phyloP scores from a whole-genome alignment of 2,329 filamentous ascomycete species.

The Penicillium occitanis region DNA sequence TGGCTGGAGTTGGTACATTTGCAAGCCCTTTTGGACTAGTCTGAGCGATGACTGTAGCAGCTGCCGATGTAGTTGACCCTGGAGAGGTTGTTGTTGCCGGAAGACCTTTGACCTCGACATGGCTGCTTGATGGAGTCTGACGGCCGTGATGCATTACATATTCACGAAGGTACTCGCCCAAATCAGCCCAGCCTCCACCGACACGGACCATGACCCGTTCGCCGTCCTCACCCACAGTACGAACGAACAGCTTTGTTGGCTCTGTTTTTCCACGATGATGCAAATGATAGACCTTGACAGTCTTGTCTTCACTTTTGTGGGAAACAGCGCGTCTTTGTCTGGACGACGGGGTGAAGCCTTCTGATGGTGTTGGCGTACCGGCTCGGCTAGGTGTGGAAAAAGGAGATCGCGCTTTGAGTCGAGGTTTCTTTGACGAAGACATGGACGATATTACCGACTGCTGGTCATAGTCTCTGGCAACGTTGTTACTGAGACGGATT shows the following conservation, averaged over 20 bases:
- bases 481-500: conserved; percentile 67
- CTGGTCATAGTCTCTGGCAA: conserved; percentile 38
- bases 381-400: conserved; percentile 43
- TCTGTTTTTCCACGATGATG: conserved; percentile 78
- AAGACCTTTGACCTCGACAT: conserved; percentile 57
- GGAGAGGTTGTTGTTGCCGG: conserved; percentile 35
- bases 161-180: conserved; percentile 90
- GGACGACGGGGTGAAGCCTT: conserved; percentile 64
- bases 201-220: conserved; percentile 98
- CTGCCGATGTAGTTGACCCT: conserved; percentile 29
- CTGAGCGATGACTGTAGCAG: conserved; percentile 34
- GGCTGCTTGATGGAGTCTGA: conserved; percentile 58
- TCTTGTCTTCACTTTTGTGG: conserved; percentile 56
- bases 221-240: conserved; percentile 82
- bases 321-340: conserved; percentile 37
- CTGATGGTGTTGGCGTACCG: conserved; percentile 63
- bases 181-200: conserved; percentile 95
- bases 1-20: conserved; percentile 34
- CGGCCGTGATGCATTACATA: conserved; percentile 90
- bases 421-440: conserved; percentile 44
- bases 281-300: conserved; percentile 90
- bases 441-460: conserved; percentile 36
- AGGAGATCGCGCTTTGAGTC: conserved; percentile 35
- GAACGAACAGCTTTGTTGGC: conserved; percentile 92
- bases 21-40: conserved; percentile 26